Evolutionary conservation across 2,329 filamentous ascomycete species (phyloP), one percentile per base, ranked within the genome.

Genomic region (Stagonosporopsis cucurbitacearum): DNA sequence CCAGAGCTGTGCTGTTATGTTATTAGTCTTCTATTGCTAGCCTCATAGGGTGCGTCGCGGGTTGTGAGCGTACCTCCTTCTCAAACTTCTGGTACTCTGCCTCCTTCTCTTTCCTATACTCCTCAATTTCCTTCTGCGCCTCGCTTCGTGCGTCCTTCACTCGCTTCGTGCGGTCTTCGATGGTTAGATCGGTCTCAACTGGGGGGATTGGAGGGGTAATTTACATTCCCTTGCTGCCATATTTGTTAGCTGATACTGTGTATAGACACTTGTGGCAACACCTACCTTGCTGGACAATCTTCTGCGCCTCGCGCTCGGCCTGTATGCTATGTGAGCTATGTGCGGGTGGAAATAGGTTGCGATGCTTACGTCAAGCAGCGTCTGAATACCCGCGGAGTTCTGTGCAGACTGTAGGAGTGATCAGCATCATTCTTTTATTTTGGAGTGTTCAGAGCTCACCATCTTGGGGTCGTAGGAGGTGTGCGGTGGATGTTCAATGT

Each of bases 321-420:
- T 98, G 67, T 66, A 51, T 63, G 50, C 36, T 61, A 52, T 60
- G 72, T 82, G 65, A 82, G 77, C 74, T 71, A 59, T 39, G 41
- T 53, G 51, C 48, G 45, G 52, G 45, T 58, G 22, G 50, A 46
- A 51, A 66, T 67, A 68, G 69, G 66, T 58, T 68, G 68, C 58
- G 57, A 39, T 58, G 75, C 89, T 72, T 89, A 99, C 95, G 81
- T 98, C 95, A 81, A 99, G 92, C 74, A 99, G 88, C 75, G 94
- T 98, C 81, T 98, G 94, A 77, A 99, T 99, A 79, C 95, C 95
- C 73, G 91, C 89, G 66, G 95, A 98, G 84, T 98, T 98, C 82
- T 98, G 95, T 75, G 94, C 95, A 77, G 95, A 95, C 94, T 98
- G 74, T 48, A 8, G 48, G 54, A 53, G 15, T 15, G 43, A 66